Evolutionary conservation across 192 early-diverging fungal genomes (phyloP).

Genomic region (Mortierella alpina): DNA sequence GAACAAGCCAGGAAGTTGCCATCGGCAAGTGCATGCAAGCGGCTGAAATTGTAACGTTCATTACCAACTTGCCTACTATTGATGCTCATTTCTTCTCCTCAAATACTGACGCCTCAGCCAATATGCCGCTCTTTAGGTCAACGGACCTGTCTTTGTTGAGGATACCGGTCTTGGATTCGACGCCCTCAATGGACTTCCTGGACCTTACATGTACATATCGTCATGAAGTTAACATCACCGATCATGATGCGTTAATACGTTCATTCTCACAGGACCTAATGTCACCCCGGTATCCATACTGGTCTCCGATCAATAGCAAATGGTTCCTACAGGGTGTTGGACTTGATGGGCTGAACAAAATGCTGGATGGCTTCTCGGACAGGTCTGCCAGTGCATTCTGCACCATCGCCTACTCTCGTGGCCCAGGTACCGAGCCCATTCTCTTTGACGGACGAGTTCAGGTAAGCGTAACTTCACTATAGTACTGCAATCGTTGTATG

Average conservation of each 20-base stretch:
- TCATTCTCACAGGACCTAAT: background rate
- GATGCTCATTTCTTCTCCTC: background rate
- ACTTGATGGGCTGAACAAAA: slow-evolving; percentile 83
- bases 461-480: slow-evolving; percentile 45
- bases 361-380: slow-evolving; percentile 90
- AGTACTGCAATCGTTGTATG: background rate
- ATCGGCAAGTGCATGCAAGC: slow-evolving; percentile 84
- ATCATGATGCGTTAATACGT: background rate
- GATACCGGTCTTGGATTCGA: slow-evolving; percentile 96
- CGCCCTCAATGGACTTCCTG: slow-evolving; percentile 92
- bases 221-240: background rate
- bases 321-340: slow-evolving; percentile 92
- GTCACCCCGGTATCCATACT: background rate
- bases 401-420: slow-evolving; percentile 89
- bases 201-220: slow-evolving; percentile 78
- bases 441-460: slow-evolving; percentile 88
- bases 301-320: slow-evolving; percentile 70
- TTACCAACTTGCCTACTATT: background rate
- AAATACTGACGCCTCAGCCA: background rate
- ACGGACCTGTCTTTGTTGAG: slow-evolving; percentile 88
- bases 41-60: slow-evolving; percentile 60
- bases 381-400: slow-evolving; percentile 90
- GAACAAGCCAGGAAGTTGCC: slow-evolving; percentile 81
- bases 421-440: slow-evolving; percentile 83
- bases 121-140: slow-evolving; percentile 51